Evolutionary conservation across 441 rosid species (phyloP).

Genomic region (Euphorbia celastroides): DNA sequence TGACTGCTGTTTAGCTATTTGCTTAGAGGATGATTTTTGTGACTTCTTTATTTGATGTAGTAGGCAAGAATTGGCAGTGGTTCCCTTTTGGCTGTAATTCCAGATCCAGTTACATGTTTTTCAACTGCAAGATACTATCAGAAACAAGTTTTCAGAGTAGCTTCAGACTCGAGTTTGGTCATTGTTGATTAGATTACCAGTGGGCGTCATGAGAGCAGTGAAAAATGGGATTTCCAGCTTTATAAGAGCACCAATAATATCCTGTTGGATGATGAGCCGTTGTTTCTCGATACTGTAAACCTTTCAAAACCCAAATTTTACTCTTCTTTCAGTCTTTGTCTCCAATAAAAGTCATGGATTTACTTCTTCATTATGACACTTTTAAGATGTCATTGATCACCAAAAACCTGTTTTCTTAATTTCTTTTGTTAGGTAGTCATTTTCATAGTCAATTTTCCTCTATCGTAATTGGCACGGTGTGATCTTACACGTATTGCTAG

Average conservation of each 20-base stretch:
- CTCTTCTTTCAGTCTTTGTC: not conserved
- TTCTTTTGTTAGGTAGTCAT: not conserved
- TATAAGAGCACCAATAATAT: conserved; percentile 86
- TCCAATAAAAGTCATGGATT: not conserved
- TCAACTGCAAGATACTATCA: conserved; percentile 83
- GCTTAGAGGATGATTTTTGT: not conserved
- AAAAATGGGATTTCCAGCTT: conserved; percentile 81
- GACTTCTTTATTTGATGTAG: conserved; percentile 33
- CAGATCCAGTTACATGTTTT: conserved; percentile 94
- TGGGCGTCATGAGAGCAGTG: conserved; percentile 88
- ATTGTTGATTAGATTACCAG: conserved; percentile 95
- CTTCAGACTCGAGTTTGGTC: conserved; percentile 60
- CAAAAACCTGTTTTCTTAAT: not conserved
- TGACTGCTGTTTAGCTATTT: not conserved
- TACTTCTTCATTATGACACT: not conserved
- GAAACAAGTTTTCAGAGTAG: conserved; percentile 70
- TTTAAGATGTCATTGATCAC: not conserved
- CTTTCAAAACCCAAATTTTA: not conserved
- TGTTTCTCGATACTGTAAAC: conserved; percentile 78
- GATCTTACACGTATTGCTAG: conserved; percentile 56
- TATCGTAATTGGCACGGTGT: conserved; percentile 2
- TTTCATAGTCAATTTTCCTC: not conserved
- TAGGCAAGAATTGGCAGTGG: conserved; percentile 75
- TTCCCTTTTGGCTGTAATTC: conserved; percentile 68
- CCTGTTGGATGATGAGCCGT: conserved; percentile 52